These are phyloP conservation scores for Hyaloscypha hepaticicola DNA, from an alignment of 495 filamentous ascomycete genomes.

Conservation along the genomic window DNA sequence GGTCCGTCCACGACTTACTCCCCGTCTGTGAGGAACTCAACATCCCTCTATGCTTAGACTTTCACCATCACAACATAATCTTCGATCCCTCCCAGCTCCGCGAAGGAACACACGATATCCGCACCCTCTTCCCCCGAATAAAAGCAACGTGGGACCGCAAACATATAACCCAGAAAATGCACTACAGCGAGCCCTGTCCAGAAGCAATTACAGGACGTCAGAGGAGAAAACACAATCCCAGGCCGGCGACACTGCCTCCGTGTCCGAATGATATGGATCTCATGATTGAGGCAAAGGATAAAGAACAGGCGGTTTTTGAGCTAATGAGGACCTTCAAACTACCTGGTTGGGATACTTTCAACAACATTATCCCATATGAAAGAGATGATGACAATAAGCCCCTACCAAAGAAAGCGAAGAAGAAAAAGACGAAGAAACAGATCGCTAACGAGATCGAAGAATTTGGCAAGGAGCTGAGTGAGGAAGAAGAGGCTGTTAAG, in stretches of 20 bases:
- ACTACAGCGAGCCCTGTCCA: conserved; percentile 81
- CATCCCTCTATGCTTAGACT: conserved; percentile 72
- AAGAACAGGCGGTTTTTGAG: conserved; percentile 95
- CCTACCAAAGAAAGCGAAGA: conserved; percentile 48
- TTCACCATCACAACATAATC: conserved; percentile 93
- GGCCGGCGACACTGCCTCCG: conserved; percentile 76
- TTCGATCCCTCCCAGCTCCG: conserved; percentile 71
- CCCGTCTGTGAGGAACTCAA: conserved; percentile 84
- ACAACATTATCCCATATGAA: conserved; percentile 75
- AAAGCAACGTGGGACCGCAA: conserved; percentile 83
- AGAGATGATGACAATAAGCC: conserved; percentile 77
- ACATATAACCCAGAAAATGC: conserved; percentile 91
- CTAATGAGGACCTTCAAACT: conserved; percentile 85
- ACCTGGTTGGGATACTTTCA: conserved; percentile 70
- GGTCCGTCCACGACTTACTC: conserved; percentile 87
- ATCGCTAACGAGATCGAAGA: conserved; percentile 31
- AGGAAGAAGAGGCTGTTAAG: conserved; percentile 31
- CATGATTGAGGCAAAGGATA: conserved; percentile 99
- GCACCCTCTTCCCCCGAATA: conserved; percentile 68
- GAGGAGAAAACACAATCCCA: conserved; percentile 78
- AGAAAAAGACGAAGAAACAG: conserved; percentile 37
- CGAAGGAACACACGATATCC: conserved; percentile 84
- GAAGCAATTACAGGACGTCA: conserved; percentile 73
- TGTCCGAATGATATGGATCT: conserved; percentile 82
- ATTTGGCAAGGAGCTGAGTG: conserved; percentile 43